Percentiles rank a stretch among this genome's conserved stretches.
These are phyloP conservation scores for Mycena vitilis DNA, from an alignment of 768 basidiomycete genomes.

Conservation along the genomic window DNA sequence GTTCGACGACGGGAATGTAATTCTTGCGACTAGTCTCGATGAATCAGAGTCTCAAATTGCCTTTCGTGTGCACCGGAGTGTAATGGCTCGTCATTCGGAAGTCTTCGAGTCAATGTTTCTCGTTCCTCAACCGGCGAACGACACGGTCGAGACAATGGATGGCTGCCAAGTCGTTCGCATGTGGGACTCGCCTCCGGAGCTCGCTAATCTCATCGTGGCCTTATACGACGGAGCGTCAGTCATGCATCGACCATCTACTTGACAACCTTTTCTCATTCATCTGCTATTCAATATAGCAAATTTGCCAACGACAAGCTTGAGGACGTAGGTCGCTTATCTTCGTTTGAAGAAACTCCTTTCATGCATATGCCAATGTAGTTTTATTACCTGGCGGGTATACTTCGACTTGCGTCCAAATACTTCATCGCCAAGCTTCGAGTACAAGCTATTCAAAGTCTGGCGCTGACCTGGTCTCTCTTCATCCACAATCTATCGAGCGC, in stretches of 20 bases:
- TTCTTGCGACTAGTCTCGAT: constrained; percentile 64
- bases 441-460: constrained; percentile 61
- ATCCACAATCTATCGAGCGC: too few species aligned
- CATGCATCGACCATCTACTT: not conserved
- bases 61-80: constrained; percentile 62
- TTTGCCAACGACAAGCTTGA: constrained; percentile 54
- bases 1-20: constrained; percentile 72
- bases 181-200: constrained; percentile 62
- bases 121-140: constrained; percentile 52
- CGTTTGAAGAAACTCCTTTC: too few species aligned
- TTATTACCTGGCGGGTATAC: constrained; percentile 64
- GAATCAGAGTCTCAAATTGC: constrained; percentile 46
- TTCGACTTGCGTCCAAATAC: constrained; percentile 71
- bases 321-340: too few species aligned
- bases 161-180: constrained; percentile 64
- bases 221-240: constrained; percentile 70
- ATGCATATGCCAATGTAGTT: too few species aligned
- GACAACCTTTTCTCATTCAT: constrained; percentile 1
- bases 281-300: constrained; percentile 41
- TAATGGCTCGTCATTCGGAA: constrained; percentile 62
- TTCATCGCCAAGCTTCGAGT: constrained; percentile 63
- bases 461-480: constrained; percentile 64
- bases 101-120: constrained; percentile 68
- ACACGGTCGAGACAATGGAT: constrained; percentile 50
- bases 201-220: constrained; percentile 63